Evolutionary conservation across 805 yeast species (phyloP).

Genomic region (Starmerella ratchasimensis): DNA sequence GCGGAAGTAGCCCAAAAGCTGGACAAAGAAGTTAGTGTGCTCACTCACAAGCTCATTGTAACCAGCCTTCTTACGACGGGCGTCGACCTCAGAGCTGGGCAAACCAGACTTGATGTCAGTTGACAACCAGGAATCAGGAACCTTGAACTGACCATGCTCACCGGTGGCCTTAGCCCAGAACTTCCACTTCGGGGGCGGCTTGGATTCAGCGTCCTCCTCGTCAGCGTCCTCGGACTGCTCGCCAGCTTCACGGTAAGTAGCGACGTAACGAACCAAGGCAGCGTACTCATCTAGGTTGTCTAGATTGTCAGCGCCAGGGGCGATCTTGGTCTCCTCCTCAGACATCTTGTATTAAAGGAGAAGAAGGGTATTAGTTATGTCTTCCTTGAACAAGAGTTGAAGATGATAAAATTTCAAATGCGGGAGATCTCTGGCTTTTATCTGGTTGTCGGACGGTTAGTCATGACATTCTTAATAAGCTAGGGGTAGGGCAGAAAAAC

Average conservation of each 20-base stretch:
- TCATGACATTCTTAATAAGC: constrained; percentile 8
- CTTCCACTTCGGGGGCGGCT: constrained; percentile 49
- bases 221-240: constrained; percentile 37
- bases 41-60: constrained; percentile 81
- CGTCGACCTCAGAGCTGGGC: constrained; percentile 56
- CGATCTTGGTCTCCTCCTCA: constrained; percentile 20
- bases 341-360: constrained; percentile 22
- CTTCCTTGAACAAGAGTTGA: constrained; percentile 17
- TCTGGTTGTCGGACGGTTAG: constrained; percentile 13
- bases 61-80: constrained; percentile 84
- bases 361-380: constrained; percentile 18
- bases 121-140: constrained; percentile 70
- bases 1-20: constrained; percentile 73
- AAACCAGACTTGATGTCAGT: constrained; percentile 73
- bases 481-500: constrained; percentile 16
- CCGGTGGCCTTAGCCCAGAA: constrained; percentile 38
- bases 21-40: constrained; percentile 61
- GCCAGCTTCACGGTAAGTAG: constrained; percentile 26
- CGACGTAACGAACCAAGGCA: constrained; percentile 26
- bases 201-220: constrained; percentile 46
- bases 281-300: constrained; percentile 32
- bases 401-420: constrained; percentile 3
- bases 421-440: constrained; percentile 10
- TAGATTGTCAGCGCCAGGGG: constrained; percentile 26
- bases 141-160: constrained; percentile 32